Base-by-base conservation (phyloP, 345 rosid species). In the Firmiana major region DNA sequence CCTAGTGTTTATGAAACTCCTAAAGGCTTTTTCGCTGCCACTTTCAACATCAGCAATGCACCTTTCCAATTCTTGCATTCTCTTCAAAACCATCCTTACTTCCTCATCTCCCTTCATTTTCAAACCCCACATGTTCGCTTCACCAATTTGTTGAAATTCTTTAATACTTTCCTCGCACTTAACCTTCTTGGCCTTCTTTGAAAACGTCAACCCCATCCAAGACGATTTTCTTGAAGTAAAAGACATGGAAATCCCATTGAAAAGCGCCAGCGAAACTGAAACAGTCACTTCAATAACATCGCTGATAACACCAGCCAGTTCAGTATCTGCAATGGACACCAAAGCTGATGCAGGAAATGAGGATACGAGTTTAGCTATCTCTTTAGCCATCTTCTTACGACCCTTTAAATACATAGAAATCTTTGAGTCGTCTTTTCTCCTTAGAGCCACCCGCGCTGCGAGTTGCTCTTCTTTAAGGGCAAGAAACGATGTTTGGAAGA, bases 1-100 rank as follows among this genome's bases (percentile, higher is more conserved):
- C 81, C 90, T 86, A 19, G 86, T 80, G 76, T 67, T 82, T 67
- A 90, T 82, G 84, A 90, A 79, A 48, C 92, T 86, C 82, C 94
- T 84, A 28, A 87, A 86, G 36, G 86, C 87, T 66, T 79, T 87
- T 76, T 81, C 86, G 19, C 83, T 80, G 4, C 79, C 84, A 17
- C 53, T 46, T 63, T 85, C 89, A 26, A 90, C 71, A 15, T 48
- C 82, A 24, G 78, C 43, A 53, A 90, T 72, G 68, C 86, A 81
- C 2, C 40, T 80, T 71, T 88, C 94, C 75, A 87, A 42, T 3
- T 81, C 83, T 36, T 77, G 79, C 89, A 90, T 84, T 68, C 78
- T 82, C 76, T 74, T 82, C 82, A 83, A 63, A 10, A 81, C 83
- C 64, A 73, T 63, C 78, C 60, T 86, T 79, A 83, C 86, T 42